Evolutionary conservation across 108 stramenopile species (phyloP).

Genomic region (Cyclostephanos invisitatus): DNA sequence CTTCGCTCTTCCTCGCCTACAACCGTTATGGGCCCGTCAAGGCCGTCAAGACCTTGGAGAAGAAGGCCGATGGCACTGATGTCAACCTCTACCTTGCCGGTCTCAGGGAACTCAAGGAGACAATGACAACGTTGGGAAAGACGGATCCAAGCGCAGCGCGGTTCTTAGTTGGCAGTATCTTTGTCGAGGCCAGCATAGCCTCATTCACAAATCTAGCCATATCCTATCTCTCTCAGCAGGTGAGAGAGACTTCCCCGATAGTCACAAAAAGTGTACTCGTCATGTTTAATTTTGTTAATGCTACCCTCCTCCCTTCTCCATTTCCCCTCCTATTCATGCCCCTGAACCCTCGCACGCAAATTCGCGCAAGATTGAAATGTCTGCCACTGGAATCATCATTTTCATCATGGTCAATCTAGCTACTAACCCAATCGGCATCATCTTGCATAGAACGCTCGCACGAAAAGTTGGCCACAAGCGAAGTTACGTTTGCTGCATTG

Average conservation of each 20-base stretch:
- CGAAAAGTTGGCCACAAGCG: slow-evolving; percentile 33
- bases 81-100: slow-evolving; percentile 29
- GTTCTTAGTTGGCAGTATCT: slow-evolving; percentile 18
- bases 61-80: slow-evolving; percentile 1
- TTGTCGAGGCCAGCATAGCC: slow-evolving; percentile 13
- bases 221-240: slow-evolving; percentile 23
- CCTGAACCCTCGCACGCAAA: not conserved
- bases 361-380: slow-evolving; percentile 21
- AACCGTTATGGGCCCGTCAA: slow-evolving; percentile 25
- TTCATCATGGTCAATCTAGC: slow-evolving; percentile 34
- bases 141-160: slow-evolving; percentile 23
- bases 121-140: slow-evolving; percentile 16
- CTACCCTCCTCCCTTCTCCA: not conserved
- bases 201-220: slow-evolving; percentile 31
- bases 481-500: slow-evolving; percentile 26
- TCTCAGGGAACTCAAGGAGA: slow-evolving; percentile 11
- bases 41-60: slow-evolving; percentile 25
- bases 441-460: slow-evolving; percentile 13
- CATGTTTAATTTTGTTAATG: too few species aligned
- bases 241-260: not conserved
- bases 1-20: slow-evolving; percentile 22
- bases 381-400: slow-evolving; percentile 15
- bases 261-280: too few species aligned
- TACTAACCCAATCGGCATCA: slow-evolving; percentile 25
- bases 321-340: not conserved